Conservation (phyloP, 139 green algal species). For the Deuterostichococcus epilithicus region DNA sequence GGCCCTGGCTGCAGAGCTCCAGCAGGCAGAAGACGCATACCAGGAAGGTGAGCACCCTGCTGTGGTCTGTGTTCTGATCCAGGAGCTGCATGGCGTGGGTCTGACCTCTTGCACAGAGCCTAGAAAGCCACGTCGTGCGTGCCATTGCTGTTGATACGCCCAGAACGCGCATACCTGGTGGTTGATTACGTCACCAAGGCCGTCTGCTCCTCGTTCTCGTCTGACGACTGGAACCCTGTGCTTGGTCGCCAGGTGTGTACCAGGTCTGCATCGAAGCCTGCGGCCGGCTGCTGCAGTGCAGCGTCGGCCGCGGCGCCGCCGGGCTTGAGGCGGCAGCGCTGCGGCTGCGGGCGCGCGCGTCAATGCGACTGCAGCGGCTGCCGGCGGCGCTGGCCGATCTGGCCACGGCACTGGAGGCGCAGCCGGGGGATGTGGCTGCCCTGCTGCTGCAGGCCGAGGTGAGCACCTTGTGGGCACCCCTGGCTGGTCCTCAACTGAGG, state of each 20-base stretch:
- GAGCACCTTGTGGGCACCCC: too few relatives aligned
- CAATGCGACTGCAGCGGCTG: background rate
- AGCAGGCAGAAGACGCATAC: background rate
- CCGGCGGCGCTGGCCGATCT: constrained; percentile 19
- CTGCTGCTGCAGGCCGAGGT: constrained; percentile 21
- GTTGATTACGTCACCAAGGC: too few relatives aligned
- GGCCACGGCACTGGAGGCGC: constrained; percentile 3
- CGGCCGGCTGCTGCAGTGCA: constrained; percentile 6
- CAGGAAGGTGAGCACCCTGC: constrained; percentile 27
- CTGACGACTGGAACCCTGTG: too few relatives aligned
- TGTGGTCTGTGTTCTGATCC: too few relatives aligned
- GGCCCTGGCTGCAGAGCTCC: constrained; percentile 11
- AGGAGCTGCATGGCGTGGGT: too few relatives aligned
- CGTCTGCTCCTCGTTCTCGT: too few relatives aligned
- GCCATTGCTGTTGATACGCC: too few relatives aligned
- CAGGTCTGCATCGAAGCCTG: constrained; percentile 8
- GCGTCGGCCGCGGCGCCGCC: constrained; percentile 14
- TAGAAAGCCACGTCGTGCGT: too few relatives aligned
- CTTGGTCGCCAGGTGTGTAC: background rate
- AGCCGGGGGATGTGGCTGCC: constrained; percentile 6
- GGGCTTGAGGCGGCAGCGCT: constrained; percentile 24
- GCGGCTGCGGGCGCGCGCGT: constrained; percentile 19
- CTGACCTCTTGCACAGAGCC: too few relatives aligned
- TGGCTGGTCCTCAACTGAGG: too few relatives aligned
- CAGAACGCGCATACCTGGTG: too few relatives aligned